phyloP scores from a whole-genome alignment of 2,329 filamentous ascomycete genomes.

The Aureobasidium pullulans region DNA sequence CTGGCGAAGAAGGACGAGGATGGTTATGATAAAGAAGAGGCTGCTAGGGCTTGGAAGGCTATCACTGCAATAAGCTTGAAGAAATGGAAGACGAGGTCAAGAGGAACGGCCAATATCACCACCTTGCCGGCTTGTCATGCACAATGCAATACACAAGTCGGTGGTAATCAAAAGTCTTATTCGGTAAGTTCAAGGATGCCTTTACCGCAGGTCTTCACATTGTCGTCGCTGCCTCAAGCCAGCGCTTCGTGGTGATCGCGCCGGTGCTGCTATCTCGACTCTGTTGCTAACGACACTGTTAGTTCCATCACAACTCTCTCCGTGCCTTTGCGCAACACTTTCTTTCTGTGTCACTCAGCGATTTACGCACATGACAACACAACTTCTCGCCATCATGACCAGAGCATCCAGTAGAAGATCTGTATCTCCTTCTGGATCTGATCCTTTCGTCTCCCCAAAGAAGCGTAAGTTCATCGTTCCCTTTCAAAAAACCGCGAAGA shows the following conservation, averaged over 20 bases:
- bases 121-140: constrained; percentile 4
- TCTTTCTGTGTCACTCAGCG: background rate
- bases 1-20: background rate
- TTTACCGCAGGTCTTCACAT: background rate
- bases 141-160: background rate
- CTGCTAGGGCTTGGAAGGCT: background rate
- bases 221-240: background rate
- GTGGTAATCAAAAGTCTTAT: constrained; percentile 7
- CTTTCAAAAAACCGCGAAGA: background rate
- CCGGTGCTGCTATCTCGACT: background rate
- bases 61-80: background rate
- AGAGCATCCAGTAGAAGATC: background rate
- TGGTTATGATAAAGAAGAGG: background rate
- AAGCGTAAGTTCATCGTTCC: background rate
- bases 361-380: background rate
- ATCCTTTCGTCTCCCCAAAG: background rate
- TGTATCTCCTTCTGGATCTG: background rate
- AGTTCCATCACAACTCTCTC: background rate
- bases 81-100: background rate
- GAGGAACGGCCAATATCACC: background rate
- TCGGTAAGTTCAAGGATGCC: background rate
- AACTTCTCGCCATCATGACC: background rate
- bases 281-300: background rate
- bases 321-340: background rate
- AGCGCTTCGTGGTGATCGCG: background rate